These are phyloP conservation scores for Setomelanomma holmii DNA, from an alignment of 2,329 filamentous ascomycete genomes.

Conservation along the genomic window DNA sequence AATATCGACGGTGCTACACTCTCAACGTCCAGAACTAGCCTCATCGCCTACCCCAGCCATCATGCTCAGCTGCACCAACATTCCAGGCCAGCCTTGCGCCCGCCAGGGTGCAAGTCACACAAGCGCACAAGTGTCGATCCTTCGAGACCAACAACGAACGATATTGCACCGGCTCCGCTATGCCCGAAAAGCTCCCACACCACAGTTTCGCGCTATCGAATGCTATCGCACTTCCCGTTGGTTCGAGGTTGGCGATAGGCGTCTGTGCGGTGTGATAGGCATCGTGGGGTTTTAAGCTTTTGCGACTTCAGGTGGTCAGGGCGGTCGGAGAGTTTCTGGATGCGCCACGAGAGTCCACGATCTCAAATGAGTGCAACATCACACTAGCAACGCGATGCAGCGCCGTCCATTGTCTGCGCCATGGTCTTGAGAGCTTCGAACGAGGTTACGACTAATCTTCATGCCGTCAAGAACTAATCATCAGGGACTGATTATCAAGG, in stretches of 20 bases:
- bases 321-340: not conserved
- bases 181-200: not conserved
- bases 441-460: too few species aligned
- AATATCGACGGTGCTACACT: too few species aligned
- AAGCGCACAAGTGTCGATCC: slow-evolving; percentile 4
- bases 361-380: not conserved
- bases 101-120: not conserved
- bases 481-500: too few species aligned
- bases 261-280: not conserved
- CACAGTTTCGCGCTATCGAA: not conserved
- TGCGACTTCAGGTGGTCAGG: not conserved
- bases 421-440: too few species aligned
- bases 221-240: not conserved
- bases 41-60: slow-evolving; percentile 1
- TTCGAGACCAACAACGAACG: not conserved
- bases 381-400: too few species aligned
- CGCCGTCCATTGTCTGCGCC: too few species aligned
- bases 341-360: slow-evolving; percentile 1
- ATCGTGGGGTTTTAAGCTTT: not conserved
- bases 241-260: not conserved
- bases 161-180: not conserved
- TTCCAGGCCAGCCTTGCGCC: not conserved
- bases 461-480: too few species aligned
- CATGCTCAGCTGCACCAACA: not conserved
- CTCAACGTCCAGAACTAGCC: too few species aligned